phyloP scores from a whole-genome alignment of 2,329 filamentous ascomycete species.

The Colletotrichum australisinense region DNA sequence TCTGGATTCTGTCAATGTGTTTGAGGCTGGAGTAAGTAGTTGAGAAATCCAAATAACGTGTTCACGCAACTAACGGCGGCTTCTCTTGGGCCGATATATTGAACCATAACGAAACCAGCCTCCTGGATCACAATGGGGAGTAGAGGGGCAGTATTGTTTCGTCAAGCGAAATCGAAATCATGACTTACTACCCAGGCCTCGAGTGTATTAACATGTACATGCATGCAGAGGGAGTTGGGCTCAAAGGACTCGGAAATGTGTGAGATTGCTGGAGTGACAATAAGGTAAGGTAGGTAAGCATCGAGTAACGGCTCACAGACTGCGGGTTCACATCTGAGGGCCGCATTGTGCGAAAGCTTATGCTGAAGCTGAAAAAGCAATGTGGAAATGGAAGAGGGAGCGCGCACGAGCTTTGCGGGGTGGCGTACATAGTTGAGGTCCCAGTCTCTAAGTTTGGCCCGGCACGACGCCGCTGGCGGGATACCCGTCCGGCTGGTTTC shows the following conservation, averaged over 20 bases:
- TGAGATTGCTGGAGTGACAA: neutral
- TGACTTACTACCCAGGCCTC: neutral
- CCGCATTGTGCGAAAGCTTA: neutral
- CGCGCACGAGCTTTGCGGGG: neutral
- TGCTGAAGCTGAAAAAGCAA: neutral
- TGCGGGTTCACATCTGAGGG: slow-evolving; percentile 5
- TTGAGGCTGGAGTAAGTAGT: neutral
- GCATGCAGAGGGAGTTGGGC: too few relatives aligned
- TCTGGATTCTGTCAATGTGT: neutral
- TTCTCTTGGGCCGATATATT: neutral
- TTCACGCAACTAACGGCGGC: neutral
- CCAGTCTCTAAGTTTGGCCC: neutral
- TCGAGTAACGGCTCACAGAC: neutral
- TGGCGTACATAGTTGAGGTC: neutral
- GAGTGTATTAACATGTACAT: neutral
- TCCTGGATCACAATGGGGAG: neutral
- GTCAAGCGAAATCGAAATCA: neutral
- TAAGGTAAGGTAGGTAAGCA: neutral
- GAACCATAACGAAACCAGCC: neutral
- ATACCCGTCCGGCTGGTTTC: slow-evolving; percentile 1
- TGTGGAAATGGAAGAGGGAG: neutral
- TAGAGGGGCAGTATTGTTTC: neutral
- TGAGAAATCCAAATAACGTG: neutral
- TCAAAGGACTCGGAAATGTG: neutral
- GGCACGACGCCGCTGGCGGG: neutral